Evolutionary conservation across 2,329 filamentous ascomycete genomes (phyloP).

Genomic region (Colletotrichum lindemuthianum): DNA sequence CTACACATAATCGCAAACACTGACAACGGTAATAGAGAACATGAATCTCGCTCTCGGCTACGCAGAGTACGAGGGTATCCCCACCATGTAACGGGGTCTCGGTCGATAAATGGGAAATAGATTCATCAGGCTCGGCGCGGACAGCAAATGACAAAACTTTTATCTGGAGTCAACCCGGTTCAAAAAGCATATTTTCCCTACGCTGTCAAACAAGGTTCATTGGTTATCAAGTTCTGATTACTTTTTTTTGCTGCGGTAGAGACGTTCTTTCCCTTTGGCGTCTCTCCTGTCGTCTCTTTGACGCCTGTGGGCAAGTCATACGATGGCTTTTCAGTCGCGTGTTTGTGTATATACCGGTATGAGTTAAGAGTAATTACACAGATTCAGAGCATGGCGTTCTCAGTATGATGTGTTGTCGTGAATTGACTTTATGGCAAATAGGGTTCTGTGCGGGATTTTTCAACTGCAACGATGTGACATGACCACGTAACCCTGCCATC

Average conservation of each 20-base stretch:
- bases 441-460: too few relatives aligned
- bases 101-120: constrained; percentile 17
- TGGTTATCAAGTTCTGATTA: not conserved
- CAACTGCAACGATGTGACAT: too few relatives aligned
- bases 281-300: not conserved
- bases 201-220: constrained; percentile 3
- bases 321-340: constrained; percentile 13
- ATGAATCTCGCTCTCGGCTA: constrained; percentile 94
- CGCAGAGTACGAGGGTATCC: constrained; percentile 88
- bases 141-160: constrained; percentile 22
- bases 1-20: not conserved
- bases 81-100: constrained; percentile 53
- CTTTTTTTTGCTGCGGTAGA: constrained; percentile 1
- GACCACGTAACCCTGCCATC: too few relatives aligned
- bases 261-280: not conserved
- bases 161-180: constrained; percentile 34
- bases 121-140: constrained; percentile 32
- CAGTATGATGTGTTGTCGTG: not conserved
- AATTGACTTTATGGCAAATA: too few relatives aligned
- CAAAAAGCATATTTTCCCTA: constrained; percentile 30
- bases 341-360: constrained; percentile 32
- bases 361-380: constrained; percentile 32
- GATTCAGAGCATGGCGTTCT: constrained; percentile 11
- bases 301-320: constrained; percentile 8
- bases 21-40: constrained; percentile 68